Percentiles rank a stretch among this genome's conserved stretches.
phyloP scores from a whole-genome alignment of 768 basidiomycete species.

The Chlorophyllum brunneum region DNA sequence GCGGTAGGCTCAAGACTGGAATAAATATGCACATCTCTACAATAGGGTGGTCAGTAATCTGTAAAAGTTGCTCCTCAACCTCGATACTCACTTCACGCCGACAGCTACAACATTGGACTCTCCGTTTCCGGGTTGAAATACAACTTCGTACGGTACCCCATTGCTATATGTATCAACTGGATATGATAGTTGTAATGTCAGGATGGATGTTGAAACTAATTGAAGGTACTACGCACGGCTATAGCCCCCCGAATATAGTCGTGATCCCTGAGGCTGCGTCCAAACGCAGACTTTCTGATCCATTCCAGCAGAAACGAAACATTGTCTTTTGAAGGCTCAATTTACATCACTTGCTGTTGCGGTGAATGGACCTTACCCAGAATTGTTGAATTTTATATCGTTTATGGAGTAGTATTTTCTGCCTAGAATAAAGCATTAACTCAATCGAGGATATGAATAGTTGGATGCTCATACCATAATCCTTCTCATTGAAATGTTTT shows the following conservation, averaged over 20 bases:
- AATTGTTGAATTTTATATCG: constrained; percentile 53
- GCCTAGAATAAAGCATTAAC: constrained; percentile 6
- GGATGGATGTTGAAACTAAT: not conserved
- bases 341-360: not conserved
- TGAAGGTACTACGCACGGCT: not conserved
- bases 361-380: constrained; percentile 27
- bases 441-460: not conserved
- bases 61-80: not conserved
- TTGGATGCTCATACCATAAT: constrained; percentile 12
- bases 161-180: constrained; percentile 13
- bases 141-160: constrained; percentile 37
- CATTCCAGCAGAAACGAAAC: constrained; percentile 13
- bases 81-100: constrained; percentile 31
- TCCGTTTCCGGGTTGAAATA: constrained; percentile 36
- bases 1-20: constrained; percentile 17
- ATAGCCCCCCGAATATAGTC: constrained; percentile 8
- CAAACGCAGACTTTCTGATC: constrained; percentile 12
- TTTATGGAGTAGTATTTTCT: constrained; percentile 51
- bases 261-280: not conserved
- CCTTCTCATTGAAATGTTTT: constrained; percentile 17
- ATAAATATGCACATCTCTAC: constrained; percentile 23
- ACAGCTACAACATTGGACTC: constrained; percentile 34
- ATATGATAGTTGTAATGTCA: not conserved
- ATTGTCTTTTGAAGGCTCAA: not conserved
- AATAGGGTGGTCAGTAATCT: constrained; percentile 13